Percentiles rank a stretch among this genome's conserved stretches.
phyloP scores from a whole-genome alignment of 2,329 filamentous ascomycete species.

The Alternaria triticina region DNA sequence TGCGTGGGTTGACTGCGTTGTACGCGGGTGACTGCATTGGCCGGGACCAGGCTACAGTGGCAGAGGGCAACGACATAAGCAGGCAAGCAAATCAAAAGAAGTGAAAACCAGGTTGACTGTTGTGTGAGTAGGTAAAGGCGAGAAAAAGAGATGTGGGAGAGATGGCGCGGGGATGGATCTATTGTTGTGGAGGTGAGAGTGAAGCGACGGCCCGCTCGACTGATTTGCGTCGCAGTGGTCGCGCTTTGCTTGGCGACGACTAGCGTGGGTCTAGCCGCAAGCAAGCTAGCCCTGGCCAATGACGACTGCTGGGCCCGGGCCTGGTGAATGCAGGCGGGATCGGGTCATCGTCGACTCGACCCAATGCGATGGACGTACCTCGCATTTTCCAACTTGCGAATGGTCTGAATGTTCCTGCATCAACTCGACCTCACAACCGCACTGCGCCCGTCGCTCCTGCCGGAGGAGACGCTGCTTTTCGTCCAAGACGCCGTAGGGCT shows the following conservation, averaged over 20 bases:
- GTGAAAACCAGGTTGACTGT: constrained; percentile 9
- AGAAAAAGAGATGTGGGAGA: background rate
- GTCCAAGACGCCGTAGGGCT: constrained; percentile 97
- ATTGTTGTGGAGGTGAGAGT: constrained; percentile 17
- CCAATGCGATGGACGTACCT: constrained; percentile 18
- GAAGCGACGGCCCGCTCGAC: constrained; percentile 24
- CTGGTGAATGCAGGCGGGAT: constrained; percentile 13
- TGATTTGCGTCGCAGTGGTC: constrained; percentile 12
- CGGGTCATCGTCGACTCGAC: constrained; percentile 7
- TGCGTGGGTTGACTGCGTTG: constrained; percentile 55
- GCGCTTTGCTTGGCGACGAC: constrained; percentile 13
- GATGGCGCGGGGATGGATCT: constrained; percentile 1
- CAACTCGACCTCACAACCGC: constrained; percentile 95
- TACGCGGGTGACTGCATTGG: constrained; percentile 49
- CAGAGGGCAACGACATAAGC: constrained; percentile 38
- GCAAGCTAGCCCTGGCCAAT: constrained; percentile 15
- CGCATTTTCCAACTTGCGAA: constrained; percentile 20
- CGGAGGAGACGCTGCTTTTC: constrained; percentile 93
- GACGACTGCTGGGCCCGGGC: constrained; percentile 26
- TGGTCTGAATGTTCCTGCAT: constrained; percentile 92
- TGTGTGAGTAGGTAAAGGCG: constrained; percentile 22
- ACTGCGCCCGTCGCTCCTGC: constrained; percentile 86
- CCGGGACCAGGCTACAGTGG: constrained; percentile 37
- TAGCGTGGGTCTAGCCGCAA: constrained; percentile 2
- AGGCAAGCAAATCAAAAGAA: constrained; percentile 8